These are phyloP conservation scores for Geotrichum restrictum DNA, from an alignment of 1,139 yeast species.

Conservation along the genomic window DNA sequence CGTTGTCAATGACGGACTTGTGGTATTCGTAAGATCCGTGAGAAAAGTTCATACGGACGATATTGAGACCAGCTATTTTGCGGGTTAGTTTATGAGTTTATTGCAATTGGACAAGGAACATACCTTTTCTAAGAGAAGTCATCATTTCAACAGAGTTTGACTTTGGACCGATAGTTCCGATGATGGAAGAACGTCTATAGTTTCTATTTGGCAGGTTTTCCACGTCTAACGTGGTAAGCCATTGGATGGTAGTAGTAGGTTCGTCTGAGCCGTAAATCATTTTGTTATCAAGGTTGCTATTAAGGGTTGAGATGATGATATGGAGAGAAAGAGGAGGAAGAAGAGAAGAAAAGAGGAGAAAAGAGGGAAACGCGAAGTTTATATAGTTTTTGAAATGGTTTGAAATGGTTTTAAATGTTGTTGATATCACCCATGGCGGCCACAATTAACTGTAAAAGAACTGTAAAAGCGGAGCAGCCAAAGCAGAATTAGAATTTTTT, in stretches of 20 bases:
- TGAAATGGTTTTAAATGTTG: not conserved
- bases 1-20: conserved; percentile 91
- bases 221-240: conserved; percentile 83
- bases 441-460: too few species aligned
- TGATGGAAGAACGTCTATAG: conserved; percentile 91
- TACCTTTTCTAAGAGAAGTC: conserved; percentile 74
- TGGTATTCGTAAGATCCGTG: conserved; percentile 98
- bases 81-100: not conserved
- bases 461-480: too few species aligned
- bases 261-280: conserved; percentile 34
- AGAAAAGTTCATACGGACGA: conserved; percentile 97
- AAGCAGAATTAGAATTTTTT: too few species aligned
- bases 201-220: conserved; percentile 75
- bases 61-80: conserved; percentile 76
- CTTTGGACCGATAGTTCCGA: conserved; percentile 97
- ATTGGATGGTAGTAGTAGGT: conserved; percentile 48
- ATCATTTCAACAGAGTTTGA: conserved; percentile 85
- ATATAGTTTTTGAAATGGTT: conserved; percentile 1
- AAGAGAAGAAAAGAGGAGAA: not conserved
- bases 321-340: conserved; percentile 8
- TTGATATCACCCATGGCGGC: not conserved
- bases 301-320: not conserved
- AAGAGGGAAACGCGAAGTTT: not conserved
- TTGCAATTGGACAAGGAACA: conserved; percentile 5
- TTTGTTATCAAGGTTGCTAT: not conserved